Evolutionary conservation across 768 basidiomycete genomes (phyloP).

Genomic region (Lactarius tabidus): DNA sequence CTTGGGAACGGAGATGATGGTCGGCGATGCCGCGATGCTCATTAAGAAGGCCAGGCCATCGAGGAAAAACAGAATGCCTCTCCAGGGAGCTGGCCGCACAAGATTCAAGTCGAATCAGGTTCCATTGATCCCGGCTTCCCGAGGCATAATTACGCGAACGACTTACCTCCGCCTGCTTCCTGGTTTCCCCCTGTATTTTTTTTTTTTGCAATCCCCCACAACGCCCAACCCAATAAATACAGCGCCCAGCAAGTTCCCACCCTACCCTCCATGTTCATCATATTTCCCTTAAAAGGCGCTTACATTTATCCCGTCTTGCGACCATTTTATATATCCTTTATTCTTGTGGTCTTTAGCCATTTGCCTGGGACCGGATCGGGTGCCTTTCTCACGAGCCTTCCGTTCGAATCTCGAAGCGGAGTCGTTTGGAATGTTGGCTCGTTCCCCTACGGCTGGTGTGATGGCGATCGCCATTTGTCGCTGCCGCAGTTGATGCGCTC

Average conservation of each 20-base stretch:
- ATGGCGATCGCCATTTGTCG: background rate
- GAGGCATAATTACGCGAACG: slow-evolving; percentile 26
- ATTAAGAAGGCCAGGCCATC: slow-evolving; percentile 25
- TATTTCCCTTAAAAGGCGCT: slow-evolving; percentile 16
- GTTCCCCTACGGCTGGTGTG: background rate
- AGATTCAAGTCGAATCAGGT: slow-evolving; percentile 25
- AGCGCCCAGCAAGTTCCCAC: slow-evolving; percentile 19
- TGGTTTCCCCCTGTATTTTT: slow-evolving; percentile 7
- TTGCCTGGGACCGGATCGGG: slow-evolving; percentile 12
- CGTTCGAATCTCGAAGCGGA: slow-evolving; percentile 18
- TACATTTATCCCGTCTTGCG: slow-evolving; percentile 11
- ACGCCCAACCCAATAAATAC: slow-evolving; percentile 21
- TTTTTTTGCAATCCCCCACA: slow-evolving; percentile 16
- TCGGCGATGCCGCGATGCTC: slow-evolving; percentile 26
- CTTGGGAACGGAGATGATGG: slow-evolving; percentile 25
- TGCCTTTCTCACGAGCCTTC: slow-evolving; percentile 22
- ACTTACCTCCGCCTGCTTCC: slow-evolving; percentile 20
- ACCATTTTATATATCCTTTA: slow-evolving; percentile 6
- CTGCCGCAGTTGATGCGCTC: background rate
- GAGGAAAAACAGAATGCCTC: slow-evolving; percentile 17
- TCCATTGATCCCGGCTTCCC: slow-evolving; percentile 25
- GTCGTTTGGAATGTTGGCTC: slow-evolving; percentile 8
- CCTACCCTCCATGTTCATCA: slow-evolving; percentile 9
- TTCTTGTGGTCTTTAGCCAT: slow-evolving; percentile 9
- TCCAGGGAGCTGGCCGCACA: slow-evolving; percentile 18